Evolutionary conservation across 257 asterid species (phyloP), one percentile per base, ranked within the genome.

Genomic region (Nyctanthes arbortristis): DNA sequence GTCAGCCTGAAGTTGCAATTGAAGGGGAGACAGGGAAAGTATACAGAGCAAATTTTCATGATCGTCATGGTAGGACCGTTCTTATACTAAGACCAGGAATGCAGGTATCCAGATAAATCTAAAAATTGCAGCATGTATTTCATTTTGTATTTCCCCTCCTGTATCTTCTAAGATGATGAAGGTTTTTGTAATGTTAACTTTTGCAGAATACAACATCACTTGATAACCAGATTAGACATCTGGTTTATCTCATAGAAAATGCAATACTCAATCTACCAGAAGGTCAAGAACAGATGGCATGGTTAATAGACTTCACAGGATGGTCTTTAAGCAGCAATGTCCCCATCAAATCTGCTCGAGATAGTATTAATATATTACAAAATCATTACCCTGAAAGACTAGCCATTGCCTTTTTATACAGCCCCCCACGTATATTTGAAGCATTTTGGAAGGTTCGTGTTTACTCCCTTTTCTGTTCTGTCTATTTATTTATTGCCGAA

Each of bases 11-110:
- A 77, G 87, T 90, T 72, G 96, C 98, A 12, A 43, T 55, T 30
- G 98, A 88, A 80, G 97, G 98, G 24, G 93, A 90, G 76, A 93
- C 98, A 0, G 98, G 98, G 78, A 88, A 93, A 78, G 86, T 88
- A 34, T 88, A 66, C 70, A 80, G 91, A 64, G 97, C 97, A 71
- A 85, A 81, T 77, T 93, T 93, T 66, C 97, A 68, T 69, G 98
- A 93, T 68, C 98, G 94, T 60, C 54, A 77, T 14, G 98, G 98
- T 31, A 80, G 98, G 81, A 74, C 82, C 36, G 98, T 93, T 78
- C 98, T 93, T 69, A 87, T 93, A 59, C 83, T 93, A 59, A 82
- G 97, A 75, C 98, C 98, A 22, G 97, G 96, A 73, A 67, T 67
- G 84, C 97, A 92, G 97, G 98, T 92, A 79, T 14, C 29, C 18